Conservation (phyloP, 805 yeast species). For the Lachancea nothofagi region DNA sequence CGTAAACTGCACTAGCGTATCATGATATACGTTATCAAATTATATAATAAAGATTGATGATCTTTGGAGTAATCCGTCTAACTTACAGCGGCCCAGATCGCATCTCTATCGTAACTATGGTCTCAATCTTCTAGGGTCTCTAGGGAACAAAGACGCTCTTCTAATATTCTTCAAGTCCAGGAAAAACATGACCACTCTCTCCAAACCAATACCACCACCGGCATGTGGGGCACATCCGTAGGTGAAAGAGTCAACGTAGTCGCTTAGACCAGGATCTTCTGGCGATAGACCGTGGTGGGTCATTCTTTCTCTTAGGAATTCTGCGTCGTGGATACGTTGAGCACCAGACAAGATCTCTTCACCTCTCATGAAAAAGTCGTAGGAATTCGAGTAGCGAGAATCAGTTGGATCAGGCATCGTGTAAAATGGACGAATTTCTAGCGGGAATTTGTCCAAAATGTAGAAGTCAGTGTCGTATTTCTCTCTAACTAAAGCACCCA, state of each 20-base stretch:
- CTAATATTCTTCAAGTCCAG: slow-evolving; percentile 95
- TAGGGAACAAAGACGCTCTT: slow-evolving; percentile 98
- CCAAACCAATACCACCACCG: slow-evolving; percentile 99
- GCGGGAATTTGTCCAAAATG: slow-evolving; percentile 96
- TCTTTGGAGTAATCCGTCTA: too few species aligned
- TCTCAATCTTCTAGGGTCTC: slow-evolving; percentile 92
- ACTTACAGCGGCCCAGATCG: too few species aligned
- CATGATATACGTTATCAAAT: neutral
- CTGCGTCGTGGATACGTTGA: slow-evolving; percentile 96
- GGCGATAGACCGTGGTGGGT: slow-evolving; percentile 77
- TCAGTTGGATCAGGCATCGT: slow-evolving; percentile 97
- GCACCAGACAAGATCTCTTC: slow-evolving; percentile 99
- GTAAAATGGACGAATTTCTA: slow-evolving; percentile 95
- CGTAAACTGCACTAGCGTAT: neutral
- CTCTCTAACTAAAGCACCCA: slow-evolving; percentile 88
- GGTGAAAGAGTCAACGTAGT: slow-evolving; percentile 86
- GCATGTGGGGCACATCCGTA: slow-evolving; percentile 99
- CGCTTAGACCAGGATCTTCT: slow-evolving; percentile 72
- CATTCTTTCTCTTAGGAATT: slow-evolving; percentile 75
- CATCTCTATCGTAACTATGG: slow-evolving; percentile 44
- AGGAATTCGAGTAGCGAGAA: slow-evolving; percentile 91
- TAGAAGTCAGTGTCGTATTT: slow-evolving; percentile 97
- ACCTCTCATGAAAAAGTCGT: slow-evolving; percentile 99
- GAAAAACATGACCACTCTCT: slow-evolving; percentile 98
- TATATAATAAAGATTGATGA: too few species aligned